Evolutionary conservation across 2,329 filamentous ascomycete genomes (phyloP).

Genomic region (Talaromyces sp.): DNA sequence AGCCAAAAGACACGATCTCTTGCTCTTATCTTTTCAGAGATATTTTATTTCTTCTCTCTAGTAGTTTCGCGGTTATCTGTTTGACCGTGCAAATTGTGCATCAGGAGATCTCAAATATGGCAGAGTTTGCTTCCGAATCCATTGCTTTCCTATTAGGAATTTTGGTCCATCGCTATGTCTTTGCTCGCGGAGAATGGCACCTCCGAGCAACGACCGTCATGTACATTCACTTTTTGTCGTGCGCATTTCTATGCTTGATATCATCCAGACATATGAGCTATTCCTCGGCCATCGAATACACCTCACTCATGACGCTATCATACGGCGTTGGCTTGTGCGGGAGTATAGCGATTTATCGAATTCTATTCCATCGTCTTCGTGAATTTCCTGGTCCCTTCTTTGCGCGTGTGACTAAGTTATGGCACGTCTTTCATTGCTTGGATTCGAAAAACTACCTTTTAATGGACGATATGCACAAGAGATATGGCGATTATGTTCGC

Average conservation of each 20-base stretch:
- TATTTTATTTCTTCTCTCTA: no score
- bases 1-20: no score
- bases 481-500: slow-evolving; percentile 13
- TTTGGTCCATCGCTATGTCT: neutral
- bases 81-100: no score
- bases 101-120: no score
- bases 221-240: neutral
- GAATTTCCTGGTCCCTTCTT: slow-evolving; percentile 24
- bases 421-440: slow-evolving; percentile 16
- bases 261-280: neutral
- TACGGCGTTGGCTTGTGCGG: neutral
- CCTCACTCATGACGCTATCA: neutral
- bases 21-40: no score
- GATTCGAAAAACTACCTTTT: slow-evolving; percentile 21
- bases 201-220: neutral
- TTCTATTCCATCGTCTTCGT: slow-evolving; percentile 22
- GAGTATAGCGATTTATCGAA: slow-evolving; percentile 24
- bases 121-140: neutral
- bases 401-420: slow-evolving; percentile 18
- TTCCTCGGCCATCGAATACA: neutral
- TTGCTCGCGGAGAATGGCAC: slow-evolving; percentile 1
- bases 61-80: no score
- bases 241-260: neutral
- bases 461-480: neutral
- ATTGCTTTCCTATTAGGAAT: neutral